Evolutionary conservation across 176 grass and related monocot species (phyloP).

Genomic region (Saccharum spontaneum): DNA sequence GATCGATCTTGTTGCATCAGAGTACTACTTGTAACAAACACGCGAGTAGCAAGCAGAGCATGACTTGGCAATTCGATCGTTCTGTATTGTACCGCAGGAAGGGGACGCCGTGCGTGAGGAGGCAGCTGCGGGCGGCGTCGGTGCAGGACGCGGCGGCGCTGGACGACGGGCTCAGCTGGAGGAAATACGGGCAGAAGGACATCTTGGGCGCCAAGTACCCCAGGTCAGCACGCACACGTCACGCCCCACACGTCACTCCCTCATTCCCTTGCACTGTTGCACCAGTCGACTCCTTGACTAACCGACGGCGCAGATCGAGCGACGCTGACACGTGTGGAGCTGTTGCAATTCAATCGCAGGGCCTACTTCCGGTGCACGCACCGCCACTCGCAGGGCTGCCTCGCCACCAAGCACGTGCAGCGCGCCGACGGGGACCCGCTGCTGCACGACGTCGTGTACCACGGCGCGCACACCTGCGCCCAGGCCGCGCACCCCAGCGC

Average conservation of each 20-base stretch:
- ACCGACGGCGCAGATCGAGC: background rate
- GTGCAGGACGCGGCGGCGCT: constrained; percentile 38
- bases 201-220: constrained; percentile 88
- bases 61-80: background rate
- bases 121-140: constrained; percentile 49
- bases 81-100: constrained; percentile 36
- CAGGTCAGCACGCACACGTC: constrained; percentile 49
- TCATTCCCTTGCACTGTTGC: background rate
- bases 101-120: constrained; percentile 37
- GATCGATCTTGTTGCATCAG: background rate
- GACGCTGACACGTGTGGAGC: background rate
- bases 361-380: constrained; percentile 95
- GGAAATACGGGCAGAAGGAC: constrained; percentile 98
- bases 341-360: constrained; percentile 20
- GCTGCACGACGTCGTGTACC: constrained; percentile 78
- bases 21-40: background rate
- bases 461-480: constrained; percentile 60
- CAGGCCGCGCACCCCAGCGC: constrained; percentile 4
- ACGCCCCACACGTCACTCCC: background rate
- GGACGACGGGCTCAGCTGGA: constrained; percentile 81
- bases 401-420: constrained; percentile 89
- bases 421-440: constrained; percentile 57
- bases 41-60: background rate
- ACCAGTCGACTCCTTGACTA: background rate
- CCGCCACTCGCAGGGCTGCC: constrained; percentile 58